phyloP scores from a whole-genome alignment of 75 land plant species.

The Gnetum montanum region DNA sequence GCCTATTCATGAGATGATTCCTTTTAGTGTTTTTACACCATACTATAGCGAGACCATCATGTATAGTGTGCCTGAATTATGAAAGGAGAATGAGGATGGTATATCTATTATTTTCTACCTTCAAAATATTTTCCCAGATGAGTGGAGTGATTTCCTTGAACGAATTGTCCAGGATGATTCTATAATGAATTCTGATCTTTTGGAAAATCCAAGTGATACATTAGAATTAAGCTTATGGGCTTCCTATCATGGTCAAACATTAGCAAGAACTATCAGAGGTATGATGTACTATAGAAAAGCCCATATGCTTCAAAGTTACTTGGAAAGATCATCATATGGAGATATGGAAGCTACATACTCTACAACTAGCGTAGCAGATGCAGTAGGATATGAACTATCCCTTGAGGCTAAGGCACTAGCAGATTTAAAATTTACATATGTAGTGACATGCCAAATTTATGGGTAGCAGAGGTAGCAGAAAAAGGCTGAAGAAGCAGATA shows the following conservation, averaged over 20 bases:
- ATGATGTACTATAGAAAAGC: slow-evolving; percentile 97
- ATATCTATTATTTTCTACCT: slow-evolving; percentile 76
- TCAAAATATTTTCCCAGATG: slow-evolving; percentile 68
- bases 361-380: slow-evolving; percentile 7
- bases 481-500: slow-evolving; percentile 70
- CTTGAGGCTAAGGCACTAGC: slow-evolving; percentile 65
- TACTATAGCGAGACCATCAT: slow-evolving; percentile 83
- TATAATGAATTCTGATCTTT: slow-evolving; percentile 28
- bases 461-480: slow-evolving; percentile 72
- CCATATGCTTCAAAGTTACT: slow-evolving; percentile 55
- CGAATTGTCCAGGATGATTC: slow-evolving; percentile 39
- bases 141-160: slow-evolving; percentile 88
- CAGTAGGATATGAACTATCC: slow-evolving; percentile 43
- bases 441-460: slow-evolving; percentile 93
- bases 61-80: slow-evolving; percentile 64
- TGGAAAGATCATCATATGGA: background rate
- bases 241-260: slow-evolving; percentile 76
- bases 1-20: slow-evolving; percentile 70
- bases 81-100: slow-evolving; percentile 80
- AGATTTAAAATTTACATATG: slow-evolving; percentile 93
- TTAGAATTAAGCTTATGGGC: slow-evolving; percentile 76
- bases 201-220: slow-evolving; percentile 24
- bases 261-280: slow-evolving; percentile 88
- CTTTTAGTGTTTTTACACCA: slow-evolving; percentile 89
- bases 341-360: slow-evolving; percentile 36